Evolutionary conservation across 306 rosid species (phyloP).

Genomic region (Lathyrus aphaca): DNA sequence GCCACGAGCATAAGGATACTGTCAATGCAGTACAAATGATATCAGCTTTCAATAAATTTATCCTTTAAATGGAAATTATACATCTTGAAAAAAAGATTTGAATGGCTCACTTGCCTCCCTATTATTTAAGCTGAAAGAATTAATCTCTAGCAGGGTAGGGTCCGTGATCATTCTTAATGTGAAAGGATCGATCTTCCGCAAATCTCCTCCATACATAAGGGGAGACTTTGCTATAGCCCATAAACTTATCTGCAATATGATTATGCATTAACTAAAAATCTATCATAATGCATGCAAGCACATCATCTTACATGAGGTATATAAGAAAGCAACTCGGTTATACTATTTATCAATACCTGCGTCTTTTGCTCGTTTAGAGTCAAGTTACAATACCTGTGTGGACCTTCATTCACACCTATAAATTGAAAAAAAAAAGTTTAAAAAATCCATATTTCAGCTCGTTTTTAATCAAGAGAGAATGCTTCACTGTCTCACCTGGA

Average conservation of each 20-base stretch:
- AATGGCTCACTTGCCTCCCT: constrained; percentile 64
- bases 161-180: constrained; percentile 63
- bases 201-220: constrained; percentile 94
- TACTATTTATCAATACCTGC: constrained; percentile 59
- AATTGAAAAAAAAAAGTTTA: constrained; percentile 8
- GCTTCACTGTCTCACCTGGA: constrained; percentile 54
- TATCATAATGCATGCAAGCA: constrained; percentile 13
- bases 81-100: background rate
- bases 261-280: constrained; percentile 13
- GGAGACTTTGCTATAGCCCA: constrained; percentile 98
- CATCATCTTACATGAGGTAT: constrained; percentile 18
- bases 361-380: constrained; percentile 70
- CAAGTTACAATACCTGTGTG: constrained; percentile 64
- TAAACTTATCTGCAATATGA: constrained; percentile 69
- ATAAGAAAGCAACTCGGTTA: background rate
- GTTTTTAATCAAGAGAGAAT: constrained; percentile 20
- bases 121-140: constrained; percentile 73
- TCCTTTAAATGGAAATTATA: constrained; percentile 20
- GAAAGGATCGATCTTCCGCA: constrained; percentile 61
- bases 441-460: constrained; percentile 32
- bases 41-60: constrained; percentile 5
- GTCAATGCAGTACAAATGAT: constrained; percentile 42
- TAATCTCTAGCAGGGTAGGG: constrained; percentile 78
- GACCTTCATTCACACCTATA: constrained; percentile 79
- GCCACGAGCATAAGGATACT: constrained; percentile 66